Evolutionary conservation across 1,284 basidiomycete species (phyloP).

Genomic region (Phylloporus sp.): DNA sequence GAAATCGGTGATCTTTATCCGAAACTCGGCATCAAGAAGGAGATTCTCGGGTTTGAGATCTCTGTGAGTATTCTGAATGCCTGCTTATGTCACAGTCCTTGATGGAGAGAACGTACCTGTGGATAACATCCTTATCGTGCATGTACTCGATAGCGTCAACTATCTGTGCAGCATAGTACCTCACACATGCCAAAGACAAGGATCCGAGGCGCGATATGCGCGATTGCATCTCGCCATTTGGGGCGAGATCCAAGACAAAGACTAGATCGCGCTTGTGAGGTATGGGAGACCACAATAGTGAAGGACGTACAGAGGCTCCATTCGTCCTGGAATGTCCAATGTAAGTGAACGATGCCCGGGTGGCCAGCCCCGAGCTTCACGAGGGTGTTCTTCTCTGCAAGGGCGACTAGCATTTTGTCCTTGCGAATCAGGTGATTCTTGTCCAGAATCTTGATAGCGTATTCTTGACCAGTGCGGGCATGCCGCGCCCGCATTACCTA

Average conservation of each 20-base stretch:
- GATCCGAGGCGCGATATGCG: constrained; percentile 85
- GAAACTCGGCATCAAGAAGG: constrained; percentile 83
- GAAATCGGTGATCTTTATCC: constrained; percentile 96
- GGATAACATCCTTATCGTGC: constrained; percentile 87
- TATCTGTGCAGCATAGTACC: constrained; percentile 89
- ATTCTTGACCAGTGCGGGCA: constrained; percentile 65
- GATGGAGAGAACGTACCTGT: constrained; percentile 61
- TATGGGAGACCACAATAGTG: neutral
- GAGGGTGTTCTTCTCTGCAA: constrained; percentile 71
- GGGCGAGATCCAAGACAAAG: constrained; percentile 89
- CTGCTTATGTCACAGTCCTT: constrained; percentile 17
- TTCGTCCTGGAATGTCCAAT: constrained; percentile 87
- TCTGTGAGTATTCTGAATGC: constrained; percentile 41
- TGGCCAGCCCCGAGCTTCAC: constrained; percentile 73
- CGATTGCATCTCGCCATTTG: constrained; percentile 89
- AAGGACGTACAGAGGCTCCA: constrained; percentile 74
- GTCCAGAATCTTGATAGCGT: constrained; percentile 81
- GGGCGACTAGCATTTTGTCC: constrained; percentile 69
- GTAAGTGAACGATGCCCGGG: constrained; percentile 83
- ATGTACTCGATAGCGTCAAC: constrained; percentile 90
- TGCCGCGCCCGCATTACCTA: constrained; percentile 71
- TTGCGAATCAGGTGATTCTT: constrained; percentile 76
- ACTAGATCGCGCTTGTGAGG: constrained; percentile 55
- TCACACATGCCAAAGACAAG: constrained; percentile 75
- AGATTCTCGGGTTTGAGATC: constrained; percentile 96